Percentiles rank a stretch among this genome's conserved stretches.
phyloP scores from a whole-genome alignment of 768 basidiomycete species.

The Strobilomyces dryophilus region DNA sequence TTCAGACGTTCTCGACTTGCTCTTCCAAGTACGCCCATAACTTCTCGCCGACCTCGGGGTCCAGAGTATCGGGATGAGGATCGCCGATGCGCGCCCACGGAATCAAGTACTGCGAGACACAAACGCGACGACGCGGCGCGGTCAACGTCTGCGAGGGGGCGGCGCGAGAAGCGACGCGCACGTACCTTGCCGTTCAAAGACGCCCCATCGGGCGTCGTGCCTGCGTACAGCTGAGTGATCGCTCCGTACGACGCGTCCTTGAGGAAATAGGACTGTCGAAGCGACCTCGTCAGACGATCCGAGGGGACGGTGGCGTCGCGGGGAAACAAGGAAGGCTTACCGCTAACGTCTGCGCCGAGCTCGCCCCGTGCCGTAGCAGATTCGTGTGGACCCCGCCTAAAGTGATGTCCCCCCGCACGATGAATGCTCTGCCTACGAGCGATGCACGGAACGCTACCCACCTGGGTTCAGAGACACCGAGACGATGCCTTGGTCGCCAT shows the following conservation, averaged over 20 bases:
- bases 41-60: constrained; percentile 32
- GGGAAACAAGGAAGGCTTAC: constrained; percentile 6
- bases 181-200: constrained; percentile 44
- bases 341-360: not conserved
- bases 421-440: no score
- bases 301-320: not conserved
- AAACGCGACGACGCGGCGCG: not conserved
- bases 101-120: constrained; percentile 36
- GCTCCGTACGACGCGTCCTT: constrained; percentile 39
- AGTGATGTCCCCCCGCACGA: no score
- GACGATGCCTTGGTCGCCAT: constrained; percentile 41
- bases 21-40: constrained; percentile 48
- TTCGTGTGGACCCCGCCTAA: constrained; percentile 22
- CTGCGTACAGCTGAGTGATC: constrained; percentile 48
- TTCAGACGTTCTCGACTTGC: constrained; percentile 31
- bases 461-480: constrained; percentile 44
- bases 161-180: not conserved
- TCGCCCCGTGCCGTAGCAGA: constrained; percentile 13
- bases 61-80: constrained; percentile 28
- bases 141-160: not conserved
- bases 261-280: constrained; percentile 12
- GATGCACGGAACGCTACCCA: constrained; percentile 1
- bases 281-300: not conserved
- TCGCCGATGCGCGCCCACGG: constrained; percentile 43
- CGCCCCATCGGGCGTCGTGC: constrained; percentile 39